These are phyloP conservation scores for Fusarium newnesense DNA, from an alignment of 2,329 filamentous ascomycete species.

Conservation along the genomic window DNA sequence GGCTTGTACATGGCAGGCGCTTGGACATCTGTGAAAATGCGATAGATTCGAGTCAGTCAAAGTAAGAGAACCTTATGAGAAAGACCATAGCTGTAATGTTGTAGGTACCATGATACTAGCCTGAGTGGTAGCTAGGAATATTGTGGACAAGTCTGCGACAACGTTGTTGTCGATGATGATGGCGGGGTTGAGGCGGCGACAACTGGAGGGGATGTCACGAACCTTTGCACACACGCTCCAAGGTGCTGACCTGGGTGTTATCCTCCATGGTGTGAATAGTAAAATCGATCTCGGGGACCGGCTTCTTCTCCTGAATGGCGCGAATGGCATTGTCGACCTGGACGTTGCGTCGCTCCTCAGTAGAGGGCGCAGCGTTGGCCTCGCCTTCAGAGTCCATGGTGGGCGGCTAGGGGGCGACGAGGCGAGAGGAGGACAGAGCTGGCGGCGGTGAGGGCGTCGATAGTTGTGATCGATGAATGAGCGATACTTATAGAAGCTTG, in stretches of 20 bases:
- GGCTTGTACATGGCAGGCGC: conserved; percentile 94
- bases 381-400: conserved; percentile 60
- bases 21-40: conserved; percentile 80
- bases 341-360: conserved; percentile 61
- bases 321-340: conserved; percentile 91
- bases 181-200: conserved; percentile 34
- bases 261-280: conserved; percentile 99
- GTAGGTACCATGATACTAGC: background rate
- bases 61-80: background rate
- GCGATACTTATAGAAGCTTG: conserved; percentile 17
- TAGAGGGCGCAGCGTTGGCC: conserved; percentile 45
- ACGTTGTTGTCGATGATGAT: conserved; percentile 24
- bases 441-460: conserved; percentile 43
- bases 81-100: background rate
- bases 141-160: conserved; percentile 28
- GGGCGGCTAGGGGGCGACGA: conserved; percentile 35
- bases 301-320: conserved; percentile 94
- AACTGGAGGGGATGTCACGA: conserved; percentile 48
- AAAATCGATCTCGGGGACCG: conserved; percentile 97
- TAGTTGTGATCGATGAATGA: conserved; percentile 16
- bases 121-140: background rate
- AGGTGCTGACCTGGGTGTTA: conserved; percentile 91
- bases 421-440: conserved; percentile 30
- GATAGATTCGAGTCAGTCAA: conserved; percentile 32
- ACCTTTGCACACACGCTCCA: conserved; percentile 99